These are phyloP conservation scores for Termitomyces sp. DNA, from an alignment of 768 basidiomycete species.

Conservation along the genomic window DNA sequence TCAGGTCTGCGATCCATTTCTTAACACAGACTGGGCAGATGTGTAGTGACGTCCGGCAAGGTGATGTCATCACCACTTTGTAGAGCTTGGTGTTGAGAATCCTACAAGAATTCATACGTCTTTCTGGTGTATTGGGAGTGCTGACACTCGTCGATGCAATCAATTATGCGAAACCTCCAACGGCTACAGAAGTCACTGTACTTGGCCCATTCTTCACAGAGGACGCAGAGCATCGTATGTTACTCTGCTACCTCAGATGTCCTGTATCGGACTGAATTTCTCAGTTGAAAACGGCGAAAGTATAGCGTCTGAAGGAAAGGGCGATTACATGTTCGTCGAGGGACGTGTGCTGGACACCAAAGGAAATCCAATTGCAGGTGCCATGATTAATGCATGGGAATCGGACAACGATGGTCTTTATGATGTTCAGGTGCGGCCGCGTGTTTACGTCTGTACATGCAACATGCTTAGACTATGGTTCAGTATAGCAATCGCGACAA, in stretches of 20 bases:
- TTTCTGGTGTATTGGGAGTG: conserved; percentile 79
- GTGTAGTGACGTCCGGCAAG: too few species aligned
- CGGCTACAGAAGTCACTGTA: conserved; percentile 57
- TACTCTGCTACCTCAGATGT: neutral
- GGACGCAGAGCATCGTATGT: too few species aligned
- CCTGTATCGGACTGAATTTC: neutral
- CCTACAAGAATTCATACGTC: conserved; percentile 65
- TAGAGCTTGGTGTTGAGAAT: too few species aligned
- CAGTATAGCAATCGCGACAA: conserved; percentile 46
- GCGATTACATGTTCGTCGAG: conserved; percentile 22
- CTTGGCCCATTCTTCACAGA: too few species aligned
- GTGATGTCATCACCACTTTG: too few species aligned
- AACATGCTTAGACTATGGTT: neutral
- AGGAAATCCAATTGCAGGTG: conserved; percentile 61
- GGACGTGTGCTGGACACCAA: conserved; percentile 60
- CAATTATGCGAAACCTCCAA: conserved; percentile 59
- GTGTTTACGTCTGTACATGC: neutral
- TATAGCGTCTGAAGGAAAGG: conserved; percentile 28
- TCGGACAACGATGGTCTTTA: conserved; percentile 57
- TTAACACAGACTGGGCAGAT: conserved; percentile 37
- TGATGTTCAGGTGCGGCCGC: conserved; percentile 28
- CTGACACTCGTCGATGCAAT: conserved; percentile 72
- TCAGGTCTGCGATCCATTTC: conserved; percentile 65
- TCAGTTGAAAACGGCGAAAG: conserved; percentile 64
- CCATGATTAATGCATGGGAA: conserved; percentile 20